Evolutionary conservation across 805 yeast species (phyloP).

Genomic region (Spathaspora gorwiae): DNA sequence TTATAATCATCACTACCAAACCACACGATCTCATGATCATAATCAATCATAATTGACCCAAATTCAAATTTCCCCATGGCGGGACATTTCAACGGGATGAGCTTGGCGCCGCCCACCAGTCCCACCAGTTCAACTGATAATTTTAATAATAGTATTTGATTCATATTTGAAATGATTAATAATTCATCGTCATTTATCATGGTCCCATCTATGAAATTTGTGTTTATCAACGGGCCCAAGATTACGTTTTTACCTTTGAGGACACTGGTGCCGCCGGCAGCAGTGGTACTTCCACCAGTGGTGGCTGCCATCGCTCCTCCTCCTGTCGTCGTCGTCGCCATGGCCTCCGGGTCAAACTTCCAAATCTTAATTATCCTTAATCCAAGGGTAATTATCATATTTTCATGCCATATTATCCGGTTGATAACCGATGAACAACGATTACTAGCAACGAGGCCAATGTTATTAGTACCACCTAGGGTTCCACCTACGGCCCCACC

Average conservation of each 20-base stretch:
- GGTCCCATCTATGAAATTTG: slow-evolving; percentile 44
- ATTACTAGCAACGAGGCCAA: slow-evolving; percentile 42
- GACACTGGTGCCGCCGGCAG: slow-evolving; percentile 10
- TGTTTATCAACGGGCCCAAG: slow-evolving; percentile 44
- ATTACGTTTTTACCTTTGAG: slow-evolving; percentile 59
- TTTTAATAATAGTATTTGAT: slow-evolving; percentile 28
- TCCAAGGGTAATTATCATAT: slow-evolving; percentile 52
- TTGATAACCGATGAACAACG: slow-evolving; percentile 58
- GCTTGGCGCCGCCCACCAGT: slow-evolving; percentile 12
- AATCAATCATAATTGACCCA: slow-evolving; percentile 16
- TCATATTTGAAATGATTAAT: slow-evolving; percentile 28
- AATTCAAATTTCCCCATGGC: slow-evolving; percentile 7
- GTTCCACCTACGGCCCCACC: background rate
- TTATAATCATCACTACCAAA: slow-evolving; percentile 12
- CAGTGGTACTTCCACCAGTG: slow-evolving; percentile 4
- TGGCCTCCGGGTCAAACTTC: slow-evolving; percentile 36
- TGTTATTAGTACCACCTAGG: background rate
- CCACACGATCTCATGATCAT: slow-evolving; percentile 21
- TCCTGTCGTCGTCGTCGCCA: background rate
- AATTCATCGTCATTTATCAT: slow-evolving; percentile 33
- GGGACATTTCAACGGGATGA: slow-evolving; percentile 10
- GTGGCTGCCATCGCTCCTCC: background rate
- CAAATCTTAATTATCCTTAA: slow-evolving; percentile 59
- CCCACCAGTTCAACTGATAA: slow-evolving; percentile 17
- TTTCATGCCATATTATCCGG: slow-evolving; percentile 53